phyloP scores from a whole-genome alignment of 495 filamentous ascomycete species.

The Durotheca rogersii region DNA sequence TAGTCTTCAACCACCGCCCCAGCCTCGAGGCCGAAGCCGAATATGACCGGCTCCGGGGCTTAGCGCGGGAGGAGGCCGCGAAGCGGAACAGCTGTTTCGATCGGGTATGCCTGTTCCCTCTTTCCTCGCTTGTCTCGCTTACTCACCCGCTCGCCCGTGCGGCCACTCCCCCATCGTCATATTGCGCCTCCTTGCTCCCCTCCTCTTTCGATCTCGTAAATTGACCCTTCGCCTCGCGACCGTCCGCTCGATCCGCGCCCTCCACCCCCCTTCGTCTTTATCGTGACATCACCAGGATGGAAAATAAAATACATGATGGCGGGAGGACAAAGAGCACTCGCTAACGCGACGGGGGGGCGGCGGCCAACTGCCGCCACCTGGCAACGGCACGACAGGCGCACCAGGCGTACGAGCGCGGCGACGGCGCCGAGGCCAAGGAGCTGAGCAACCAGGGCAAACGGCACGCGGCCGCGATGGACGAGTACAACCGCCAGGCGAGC shows the following conservation, averaged over 20 bases:
- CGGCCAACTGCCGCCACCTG: no score
- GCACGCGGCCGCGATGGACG: constrained; percentile 75
- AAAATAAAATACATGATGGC: no score
- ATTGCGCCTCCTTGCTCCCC: no score
- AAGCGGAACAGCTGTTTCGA: constrained; percentile 77
- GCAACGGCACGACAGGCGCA: constrained; percentile 55
- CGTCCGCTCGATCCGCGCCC: no score
- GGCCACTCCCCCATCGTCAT: no score
- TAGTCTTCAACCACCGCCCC: constrained; percentile 80
- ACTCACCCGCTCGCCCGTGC: constrained; percentile 11
- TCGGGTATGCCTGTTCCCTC: constrained; percentile 46
- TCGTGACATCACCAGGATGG: neutral
- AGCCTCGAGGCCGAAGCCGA: constrained; percentile 71
- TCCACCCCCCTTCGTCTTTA: no score
- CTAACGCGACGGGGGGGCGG: neutral
- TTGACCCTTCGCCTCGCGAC: no score
- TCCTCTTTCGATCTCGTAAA: no score
- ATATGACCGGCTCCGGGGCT: constrained; percentile 86
- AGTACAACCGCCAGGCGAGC: constrained; percentile 84
- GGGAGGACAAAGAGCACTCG: no score
- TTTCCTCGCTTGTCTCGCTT: neutral
- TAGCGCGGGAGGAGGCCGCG: constrained; percentile 74
- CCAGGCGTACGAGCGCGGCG: constrained; percentile 75
- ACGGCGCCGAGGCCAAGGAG: constrained; percentile 75
- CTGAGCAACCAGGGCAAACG: constrained; percentile 81